These are phyloP conservation scores for Diaporthe batatas DNA, from an alignment of 2,329 filamentous ascomycete species.

Conservation along the genomic window DNA sequence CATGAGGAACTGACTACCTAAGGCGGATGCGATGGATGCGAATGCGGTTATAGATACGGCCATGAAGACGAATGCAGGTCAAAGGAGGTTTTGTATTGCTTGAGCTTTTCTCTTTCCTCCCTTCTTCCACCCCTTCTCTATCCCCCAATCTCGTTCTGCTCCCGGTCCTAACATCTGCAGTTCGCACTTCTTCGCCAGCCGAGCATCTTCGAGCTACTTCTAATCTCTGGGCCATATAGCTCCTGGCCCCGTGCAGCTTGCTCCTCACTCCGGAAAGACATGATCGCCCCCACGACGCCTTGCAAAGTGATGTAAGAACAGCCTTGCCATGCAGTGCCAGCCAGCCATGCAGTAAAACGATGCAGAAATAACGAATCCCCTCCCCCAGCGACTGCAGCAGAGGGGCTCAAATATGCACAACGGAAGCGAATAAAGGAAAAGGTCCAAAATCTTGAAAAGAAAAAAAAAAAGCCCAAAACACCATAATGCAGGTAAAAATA, in stretches of 20 bases:
- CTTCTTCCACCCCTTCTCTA: neutral
- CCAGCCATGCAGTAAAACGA: constrained; percentile 39
- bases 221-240: constrained; percentile 24
- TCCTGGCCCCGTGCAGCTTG: constrained; percentile 16
- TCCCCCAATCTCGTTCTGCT: neutral
- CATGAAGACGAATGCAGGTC: neutral
- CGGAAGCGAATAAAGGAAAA: constrained; percentile 36
- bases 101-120: constrained; percentile 1
- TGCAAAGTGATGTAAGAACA: constrained; percentile 38
- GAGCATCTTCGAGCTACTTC: constrained; percentile 24
- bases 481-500: constrained; percentile 34
- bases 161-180: neutral
- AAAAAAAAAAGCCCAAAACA: constrained; percentile 30
- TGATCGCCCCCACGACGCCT: constrained; percentile 33
- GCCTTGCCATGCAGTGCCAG: constrained; percentile 38
- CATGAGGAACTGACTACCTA: neutral
- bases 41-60: neutral
- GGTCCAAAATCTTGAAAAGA: constrained; percentile 5
- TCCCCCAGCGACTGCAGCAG: neutral
- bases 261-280: constrained; percentile 15
- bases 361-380: constrained; percentile 15
- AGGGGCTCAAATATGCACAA: constrained; percentile 36
- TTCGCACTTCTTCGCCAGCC: neutral
- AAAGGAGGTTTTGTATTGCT: constrained; percentile 9
- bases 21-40: neutral